Base-by-base conservation (phyloP, 1,284 basidiomycete genomes). In the Vanrija humicola region DNA sequence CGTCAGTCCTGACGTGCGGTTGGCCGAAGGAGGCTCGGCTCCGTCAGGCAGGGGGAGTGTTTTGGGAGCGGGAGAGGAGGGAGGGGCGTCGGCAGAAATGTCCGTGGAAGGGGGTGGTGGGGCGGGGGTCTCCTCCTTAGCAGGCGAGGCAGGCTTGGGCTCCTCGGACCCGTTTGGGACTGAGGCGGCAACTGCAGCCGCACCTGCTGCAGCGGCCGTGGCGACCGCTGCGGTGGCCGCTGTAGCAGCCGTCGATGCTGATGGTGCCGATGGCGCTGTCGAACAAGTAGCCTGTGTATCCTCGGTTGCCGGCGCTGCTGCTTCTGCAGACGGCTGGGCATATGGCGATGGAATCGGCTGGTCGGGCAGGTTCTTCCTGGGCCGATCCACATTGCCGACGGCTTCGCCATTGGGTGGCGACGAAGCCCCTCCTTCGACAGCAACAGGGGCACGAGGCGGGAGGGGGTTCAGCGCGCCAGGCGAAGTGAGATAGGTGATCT, bases 401-500 rank as follows among this genome's bases (percentile, higher is more conserved):
- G 19, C 50, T 47, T 42, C 40, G 15, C 40, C 40, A 14, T 48
- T 52, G 4, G 50, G 40, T 14, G 56, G 46, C 14, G 42, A 34
- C 34, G 34, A 34, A 14, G 34, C 26, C 15, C 54, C 44, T 12
- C 59, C 61, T 15, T 67, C 66, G 28, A 74, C 38, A 5, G 56
- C 55, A 48, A 77, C 55, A 2, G 71, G 80, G 0, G 90, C 86
- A 57, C 89, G 84, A 55, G 90, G 88, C 0, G 92, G 90, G 38
- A 99, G 81, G 38, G 95, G 96, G 73, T 99, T 99, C 81, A 98
- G 86, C 4, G 95, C 94, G 71, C 95, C 89, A 1, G 92, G 86
- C 2, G 93, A 97, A 1, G 95, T 99, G 50, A 99, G 81, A 75
- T 99, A 98, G 8, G 91, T 90, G 65, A 98, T 91, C 80, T 98